A percentile compares a stretch with the other conserved stretches of the same genome.
phyloP scores from a whole-genome alignment of 1,139 yeast species.

The Waltiozyma sp. region DNA sequence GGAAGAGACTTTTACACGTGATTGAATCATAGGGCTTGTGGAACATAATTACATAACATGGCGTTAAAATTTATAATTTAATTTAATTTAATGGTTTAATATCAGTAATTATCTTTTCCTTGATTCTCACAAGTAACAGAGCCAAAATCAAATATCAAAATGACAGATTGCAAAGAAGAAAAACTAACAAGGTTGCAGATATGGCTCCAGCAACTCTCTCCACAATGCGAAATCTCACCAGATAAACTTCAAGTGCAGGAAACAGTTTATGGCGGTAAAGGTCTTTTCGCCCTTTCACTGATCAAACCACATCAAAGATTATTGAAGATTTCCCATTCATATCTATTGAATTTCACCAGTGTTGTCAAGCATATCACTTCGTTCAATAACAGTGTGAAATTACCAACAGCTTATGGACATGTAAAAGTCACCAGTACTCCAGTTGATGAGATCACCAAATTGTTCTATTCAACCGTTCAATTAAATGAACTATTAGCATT shows the following conservation, averaged over 20 bases:
- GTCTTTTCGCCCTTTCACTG: slow-evolving; percentile 34
- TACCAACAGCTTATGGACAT: slow-evolving; percentile 18
- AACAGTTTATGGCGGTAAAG: slow-evolving; percentile 46
- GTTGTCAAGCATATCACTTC: slow-evolving; percentile 33
- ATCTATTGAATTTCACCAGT: slow-evolving; percentile 50
- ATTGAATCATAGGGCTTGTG: no score
- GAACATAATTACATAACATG: no score
- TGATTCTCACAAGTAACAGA: no score
- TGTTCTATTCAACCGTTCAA: slow-evolving; percentile 17
- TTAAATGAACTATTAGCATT: slow-evolving; percentile 15
- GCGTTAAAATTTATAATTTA: no score
- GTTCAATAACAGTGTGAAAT: slow-evolving; percentile 18
- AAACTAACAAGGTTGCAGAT: background rate
- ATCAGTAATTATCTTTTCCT: no score
- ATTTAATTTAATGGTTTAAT: no score
- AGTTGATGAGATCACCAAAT: slow-evolving; percentile 19
- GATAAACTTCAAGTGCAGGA: slow-evolving; percentile 18
- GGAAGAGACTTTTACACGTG: no score
- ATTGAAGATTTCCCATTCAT: slow-evolving; percentile 46
- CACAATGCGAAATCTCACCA: slow-evolving; percentile 5
- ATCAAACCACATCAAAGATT: slow-evolving; percentile 33
- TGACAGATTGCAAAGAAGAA: background rate
- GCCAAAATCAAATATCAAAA: no score
- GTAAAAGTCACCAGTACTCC: slow-evolving; percentile 13
- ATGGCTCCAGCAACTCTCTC: slow-evolving; percentile 1